Evolutionary conservation across 2,329 filamentous ascomycete species (phyloP).

Genomic region (Ceratocystis huliohia): DNA sequence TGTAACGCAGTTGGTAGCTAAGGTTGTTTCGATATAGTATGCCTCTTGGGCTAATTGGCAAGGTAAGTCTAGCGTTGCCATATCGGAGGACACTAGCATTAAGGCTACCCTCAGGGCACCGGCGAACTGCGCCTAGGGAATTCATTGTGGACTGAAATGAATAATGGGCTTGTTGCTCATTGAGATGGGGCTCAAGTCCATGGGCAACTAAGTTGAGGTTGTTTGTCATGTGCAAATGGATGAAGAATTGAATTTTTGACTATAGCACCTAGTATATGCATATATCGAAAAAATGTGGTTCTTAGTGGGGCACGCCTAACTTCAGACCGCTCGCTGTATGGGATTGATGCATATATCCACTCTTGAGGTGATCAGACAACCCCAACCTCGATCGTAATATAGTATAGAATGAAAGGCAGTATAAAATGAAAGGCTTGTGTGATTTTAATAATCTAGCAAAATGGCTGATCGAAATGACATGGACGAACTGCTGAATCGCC

Average conservation of each 20-base stretch:
- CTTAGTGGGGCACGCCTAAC: not conserved
- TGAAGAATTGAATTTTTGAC: not conserved
- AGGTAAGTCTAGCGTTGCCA: not conserved
- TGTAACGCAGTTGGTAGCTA: not conserved
- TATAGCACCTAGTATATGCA: not conserved
- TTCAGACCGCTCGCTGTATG: not conserved
- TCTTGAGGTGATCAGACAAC: not conserved
- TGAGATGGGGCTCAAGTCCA: not conserved
- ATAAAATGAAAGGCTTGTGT: not conserved
- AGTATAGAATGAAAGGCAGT: not conserved
- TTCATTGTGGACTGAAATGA: not conserved
- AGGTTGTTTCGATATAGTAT: not conserved
- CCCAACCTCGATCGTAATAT: not conserved
- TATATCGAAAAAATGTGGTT: not conserved
- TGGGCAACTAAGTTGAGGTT: not conserved
- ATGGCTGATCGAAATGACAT: constrained; percentile 14
- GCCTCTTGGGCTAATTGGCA: not conserved
- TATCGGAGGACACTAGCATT: constrained; percentile 2
- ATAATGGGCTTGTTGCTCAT: not conserved
- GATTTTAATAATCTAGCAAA: too few species aligned
- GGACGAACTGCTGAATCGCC: constrained; percentile 35
- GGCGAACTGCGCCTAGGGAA: not conserved
- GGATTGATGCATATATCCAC: constrained; percentile 3
- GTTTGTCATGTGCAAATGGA: not conserved
- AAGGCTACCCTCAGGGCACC: not conserved